phyloP scores from a whole-genome alignment of 2,329 filamentous ascomycete species.

The Paracoccidioides lutzii region DNA sequence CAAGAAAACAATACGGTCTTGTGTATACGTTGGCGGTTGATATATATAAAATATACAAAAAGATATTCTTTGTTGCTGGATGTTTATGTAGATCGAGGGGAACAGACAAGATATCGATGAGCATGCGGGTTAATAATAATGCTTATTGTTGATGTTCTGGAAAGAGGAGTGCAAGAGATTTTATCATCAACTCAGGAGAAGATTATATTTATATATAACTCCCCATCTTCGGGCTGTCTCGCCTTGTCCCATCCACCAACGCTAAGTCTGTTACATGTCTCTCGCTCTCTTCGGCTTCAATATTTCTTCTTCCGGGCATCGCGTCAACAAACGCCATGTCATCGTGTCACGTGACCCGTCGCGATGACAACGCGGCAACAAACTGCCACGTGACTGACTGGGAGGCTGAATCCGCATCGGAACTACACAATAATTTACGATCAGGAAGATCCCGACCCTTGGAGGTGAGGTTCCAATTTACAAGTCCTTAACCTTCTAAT shows the following conservation, averaged over 20 bases:
- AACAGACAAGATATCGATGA: background rate
- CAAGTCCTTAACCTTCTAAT: no score
- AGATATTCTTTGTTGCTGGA: background rate
- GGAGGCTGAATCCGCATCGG: no score
- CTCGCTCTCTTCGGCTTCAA: background rate
- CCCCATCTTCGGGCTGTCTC: background rate
- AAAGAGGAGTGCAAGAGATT: background rate
- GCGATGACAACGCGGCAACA: constrained; percentile 1
- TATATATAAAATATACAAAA: background rate
- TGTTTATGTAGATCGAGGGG: background rate
- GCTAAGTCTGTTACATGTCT: background rate
- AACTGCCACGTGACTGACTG: background rate
- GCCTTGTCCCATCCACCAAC: background rate
- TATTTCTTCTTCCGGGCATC: background rate
- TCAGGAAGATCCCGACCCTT: no score
- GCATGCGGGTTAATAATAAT: background rate
- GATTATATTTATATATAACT: background rate
- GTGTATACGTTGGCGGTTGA: background rate
- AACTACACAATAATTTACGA: no score
- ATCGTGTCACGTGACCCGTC: constrained; percentile 1
- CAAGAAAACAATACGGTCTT: background rate
- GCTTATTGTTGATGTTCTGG: background rate
- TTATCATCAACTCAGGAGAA: background rate
- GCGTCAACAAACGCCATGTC: constrained; percentile 17
- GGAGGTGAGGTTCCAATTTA: no score